phyloP scores from a whole-genome alignment of 192 early-diverging fungal species.

The Chytriomyces hyalinus region DNA sequence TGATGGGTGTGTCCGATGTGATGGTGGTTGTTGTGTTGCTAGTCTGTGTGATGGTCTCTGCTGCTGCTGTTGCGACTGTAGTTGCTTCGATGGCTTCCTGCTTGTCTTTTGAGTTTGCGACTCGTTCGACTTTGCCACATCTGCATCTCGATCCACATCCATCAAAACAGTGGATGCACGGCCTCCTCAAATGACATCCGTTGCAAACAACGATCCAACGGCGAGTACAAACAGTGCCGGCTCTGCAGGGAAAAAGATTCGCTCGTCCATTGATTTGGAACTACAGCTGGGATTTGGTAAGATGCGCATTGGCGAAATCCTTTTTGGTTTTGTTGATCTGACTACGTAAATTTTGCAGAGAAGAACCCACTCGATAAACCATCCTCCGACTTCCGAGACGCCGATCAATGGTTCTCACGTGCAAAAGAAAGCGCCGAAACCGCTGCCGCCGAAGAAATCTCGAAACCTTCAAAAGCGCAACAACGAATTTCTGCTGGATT shows the following conservation, averaged over 20 bases:
- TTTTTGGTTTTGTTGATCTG: too few relatives aligned
- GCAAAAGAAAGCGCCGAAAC: constrained; percentile 29
- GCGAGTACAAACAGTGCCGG: not conserved
- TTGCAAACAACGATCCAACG: not conserved
- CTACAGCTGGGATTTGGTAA: constrained; percentile 22
- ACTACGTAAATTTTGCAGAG: not conserved
- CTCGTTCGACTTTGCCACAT: not conserved
- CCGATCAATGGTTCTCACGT: constrained; percentile 28
- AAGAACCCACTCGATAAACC: constrained; percentile 31
- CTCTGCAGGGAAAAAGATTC: constrained; percentile 6
- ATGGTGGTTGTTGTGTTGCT: not conserved
- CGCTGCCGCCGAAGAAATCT: not conserved
- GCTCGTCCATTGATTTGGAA: constrained; percentile 32
- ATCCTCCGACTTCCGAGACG: constrained; percentile 27
- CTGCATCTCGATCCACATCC: not conserved
- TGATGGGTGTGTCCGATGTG: not conserved
- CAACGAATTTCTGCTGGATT: not conserved
- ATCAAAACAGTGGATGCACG: not conserved
- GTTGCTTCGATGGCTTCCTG: too few relatives aligned
- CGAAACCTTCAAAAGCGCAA: not conserved
- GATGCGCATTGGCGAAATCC: too few relatives aligned
- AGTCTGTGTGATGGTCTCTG: too few relatives aligned
- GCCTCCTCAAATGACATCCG: not conserved
- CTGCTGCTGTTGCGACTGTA: too few relatives aligned
- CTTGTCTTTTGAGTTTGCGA: too few relatives aligned